Base-by-base conservation (phyloP, 225 moss, liverwort and hornwort species). In the Marchantia paleacea region DNA sequence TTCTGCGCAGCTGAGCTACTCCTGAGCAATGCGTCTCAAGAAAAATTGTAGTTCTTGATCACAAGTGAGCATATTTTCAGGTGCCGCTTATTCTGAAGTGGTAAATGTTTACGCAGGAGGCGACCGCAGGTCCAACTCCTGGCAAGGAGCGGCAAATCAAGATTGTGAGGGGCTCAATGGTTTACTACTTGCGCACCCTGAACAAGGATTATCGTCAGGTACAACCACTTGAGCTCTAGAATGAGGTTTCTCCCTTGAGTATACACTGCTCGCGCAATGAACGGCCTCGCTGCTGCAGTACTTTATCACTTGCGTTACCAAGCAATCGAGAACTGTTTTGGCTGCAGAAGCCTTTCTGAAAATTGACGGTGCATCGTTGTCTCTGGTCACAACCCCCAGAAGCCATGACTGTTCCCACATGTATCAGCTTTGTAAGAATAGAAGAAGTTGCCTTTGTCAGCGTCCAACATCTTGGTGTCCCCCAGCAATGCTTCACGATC, bases 141-240 rank as follows among this genome's bases (percentile, higher is more conserved):
- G 93, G 95, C 73, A 95, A 95, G 86, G 97, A 97, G 81, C 88
- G 97, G 81, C 97, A 97, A 85, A 93, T 97, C 85, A 97, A 97
- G 90, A 97, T 97, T 76, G 89, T 95, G 76, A 91, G 93, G 80
- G 95, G 97, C 16, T 89, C 97, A 55, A 93, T 89, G 87, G 93
- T 97, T 12, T 97, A 93, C 74, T 92, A 97, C 71, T 75, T 97
- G 81, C 94, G 97, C 69, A 92, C 95, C 52, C 88, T 86, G 63
- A 97, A 81, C 84, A 95, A 91, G 77, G 97, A 97, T 69, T 90
- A 89, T 86, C 92, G 97, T 73, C 97, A 90, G 90, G 90, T 90
- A 84, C 11, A 16, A 24, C 63, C 31, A n/a, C n/a, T 29, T 77
- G 9, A 57, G 53, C 31, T 14, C 18, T 76, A 55, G 26, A 48